phyloP scores from a whole-genome alignment of 2,329 filamentous ascomycete species.

The Curvularia verruculosa region DNA sequence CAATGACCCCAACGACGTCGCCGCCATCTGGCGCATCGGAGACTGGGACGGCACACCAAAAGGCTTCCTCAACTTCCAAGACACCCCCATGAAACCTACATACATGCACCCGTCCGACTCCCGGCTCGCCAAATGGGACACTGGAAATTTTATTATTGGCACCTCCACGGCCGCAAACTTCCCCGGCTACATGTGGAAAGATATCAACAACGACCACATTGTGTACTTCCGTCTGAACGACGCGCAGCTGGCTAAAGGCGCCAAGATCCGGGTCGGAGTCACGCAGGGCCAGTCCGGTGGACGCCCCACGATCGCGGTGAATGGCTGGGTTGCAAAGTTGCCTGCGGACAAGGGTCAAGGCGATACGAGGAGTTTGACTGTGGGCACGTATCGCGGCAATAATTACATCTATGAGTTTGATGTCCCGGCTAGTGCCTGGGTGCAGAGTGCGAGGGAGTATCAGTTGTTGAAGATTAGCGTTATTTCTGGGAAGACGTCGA shows the following conservation, averaged over 20 bases:
- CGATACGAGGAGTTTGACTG: conserved; percentile 28
- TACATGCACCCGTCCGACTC: conserved; percentile 52
- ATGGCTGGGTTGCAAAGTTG: conserved; percentile 23
- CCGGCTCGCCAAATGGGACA: conserved; percentile 34
- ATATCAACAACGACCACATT: conserved; percentile 51
- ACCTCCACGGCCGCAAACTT: conserved; percentile 30
- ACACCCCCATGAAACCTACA: conserved; percentile 50
- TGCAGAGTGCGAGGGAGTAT: conserved; percentile 24
- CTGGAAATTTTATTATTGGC: conserved; percentile 30
- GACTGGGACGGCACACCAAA: conserved; percentile 64
- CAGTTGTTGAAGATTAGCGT: conserved; percentile 29
- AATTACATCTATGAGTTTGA: conserved; percentile 32
- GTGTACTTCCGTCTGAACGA: conserved; percentile 48
- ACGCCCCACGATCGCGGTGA: conserved; percentile 24
- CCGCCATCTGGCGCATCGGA: conserved; percentile 64
- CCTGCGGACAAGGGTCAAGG: conserved; percentile 27
- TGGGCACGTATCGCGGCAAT: conserved; percentile 34
- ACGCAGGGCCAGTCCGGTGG: conserved; percentile 29
- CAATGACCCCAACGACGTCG: conserved; percentile 55
- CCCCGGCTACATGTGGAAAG: conserved; percentile 53
- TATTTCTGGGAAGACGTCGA: conserved; percentile 28
- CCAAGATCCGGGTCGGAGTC: conserved; percentile 32
- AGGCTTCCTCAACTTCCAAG: conserved; percentile 63
- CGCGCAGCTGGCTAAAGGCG: conserved; percentile 27
- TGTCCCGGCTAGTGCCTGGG: conserved; percentile 32